These are phyloP conservation scores for Diaporthe helianthi DNA, from an alignment of 2,329 filamentous ascomycete species.

Conservation along the genomic window DNA sequence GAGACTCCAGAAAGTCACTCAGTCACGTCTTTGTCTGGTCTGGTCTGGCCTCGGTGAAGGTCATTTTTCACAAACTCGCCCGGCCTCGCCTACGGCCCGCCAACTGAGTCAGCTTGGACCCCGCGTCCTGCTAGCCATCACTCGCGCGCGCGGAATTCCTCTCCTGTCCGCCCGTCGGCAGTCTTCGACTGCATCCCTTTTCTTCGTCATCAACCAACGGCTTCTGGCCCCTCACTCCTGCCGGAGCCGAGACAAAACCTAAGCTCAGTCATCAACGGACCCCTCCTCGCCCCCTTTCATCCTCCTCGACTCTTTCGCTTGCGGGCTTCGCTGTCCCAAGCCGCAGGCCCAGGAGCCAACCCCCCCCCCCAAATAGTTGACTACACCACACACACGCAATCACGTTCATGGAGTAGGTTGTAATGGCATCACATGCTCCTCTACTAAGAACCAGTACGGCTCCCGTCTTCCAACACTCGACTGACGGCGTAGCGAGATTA, in stretches of 20 bases:
- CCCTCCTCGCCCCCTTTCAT: slow-evolving; percentile 12
- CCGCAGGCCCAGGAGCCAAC: slow-evolving; percentile 18
- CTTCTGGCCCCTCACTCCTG: slow-evolving; percentile 25
- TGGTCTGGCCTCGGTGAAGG: slow-evolving; percentile 14
- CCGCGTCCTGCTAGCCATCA: slow-evolving; percentile 32
- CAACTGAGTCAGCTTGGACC: slow-evolving; percentile 35
- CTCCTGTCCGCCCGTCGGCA: slow-evolving; percentile 31
- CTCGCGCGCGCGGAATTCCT: slow-evolving; percentile 28
- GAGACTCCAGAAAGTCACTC: neutral
- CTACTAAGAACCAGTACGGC: slow-evolving; percentile 65
- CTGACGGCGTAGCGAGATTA: slow-evolving; percentile 54
- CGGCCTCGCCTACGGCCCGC: slow-evolving; percentile 13
- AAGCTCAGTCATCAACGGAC: neutral
- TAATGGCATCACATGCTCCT: slow-evolving; percentile 64
- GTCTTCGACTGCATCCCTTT: slow-evolving; percentile 34
- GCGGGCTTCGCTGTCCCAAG: slow-evolving; percentile 11
- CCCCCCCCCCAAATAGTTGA: slow-evolving; percentile 7
- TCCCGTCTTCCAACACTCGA: slow-evolving; percentile 58
- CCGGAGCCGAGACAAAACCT: slow-evolving; percentile 14
- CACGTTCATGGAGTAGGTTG: slow-evolving; percentile 43
- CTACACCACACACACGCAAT: slow-evolving; percentile 18
- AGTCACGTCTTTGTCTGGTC: neutral
- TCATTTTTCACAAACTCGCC: slow-evolving; percentile 27
- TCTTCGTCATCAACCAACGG: slow-evolving; percentile 22
- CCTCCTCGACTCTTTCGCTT: slow-evolving; percentile 20